Conservation (phyloP, 345 rosid species). For the Draba incana region DNA sequence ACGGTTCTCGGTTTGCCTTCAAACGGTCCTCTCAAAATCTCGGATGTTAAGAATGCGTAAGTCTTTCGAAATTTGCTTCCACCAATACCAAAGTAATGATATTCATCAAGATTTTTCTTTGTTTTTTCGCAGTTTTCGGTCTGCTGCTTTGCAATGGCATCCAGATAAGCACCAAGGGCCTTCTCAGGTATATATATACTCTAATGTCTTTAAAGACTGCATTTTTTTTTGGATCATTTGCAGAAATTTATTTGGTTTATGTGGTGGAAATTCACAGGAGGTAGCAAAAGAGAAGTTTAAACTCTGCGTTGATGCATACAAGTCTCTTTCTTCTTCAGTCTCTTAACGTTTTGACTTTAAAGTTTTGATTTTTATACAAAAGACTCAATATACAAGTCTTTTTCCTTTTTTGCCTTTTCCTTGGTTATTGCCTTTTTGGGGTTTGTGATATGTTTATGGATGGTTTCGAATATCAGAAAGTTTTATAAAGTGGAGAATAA, state of each 20-base stretch:
- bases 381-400: too few species aligned
- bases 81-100: neutral
- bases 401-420: too few species aligned
- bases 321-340: constrained; percentile 67
- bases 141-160: constrained; percentile 88
- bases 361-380: too few species aligned
- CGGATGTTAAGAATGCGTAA: constrained; percentile 85
- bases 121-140: constrained; percentile 58
- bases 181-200: constrained; percentile 51
- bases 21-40: constrained; percentile 61
- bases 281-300: constrained; percentile 90
- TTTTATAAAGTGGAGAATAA: constrained; percentile 13
- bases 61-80: constrained; percentile 26
- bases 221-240: neutral
- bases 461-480: constrained; percentile 15
- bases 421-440: neutral
- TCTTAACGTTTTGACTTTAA: constrained; percentile 25
- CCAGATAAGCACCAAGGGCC: constrained; percentile 86
- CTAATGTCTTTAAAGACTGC: neutral
- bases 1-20: constrained; percentile 64
- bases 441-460: constrained; percentile 12
- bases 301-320: constrained; percentile 74
- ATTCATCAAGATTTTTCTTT: neutral
- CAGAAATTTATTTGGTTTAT: neutral
- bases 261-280: constrained; percentile 51